These are phyloP conservation scores for Acacia melanoxylon DNA, from an alignment of 306 rosid species.

Conservation along the genomic window DNA sequence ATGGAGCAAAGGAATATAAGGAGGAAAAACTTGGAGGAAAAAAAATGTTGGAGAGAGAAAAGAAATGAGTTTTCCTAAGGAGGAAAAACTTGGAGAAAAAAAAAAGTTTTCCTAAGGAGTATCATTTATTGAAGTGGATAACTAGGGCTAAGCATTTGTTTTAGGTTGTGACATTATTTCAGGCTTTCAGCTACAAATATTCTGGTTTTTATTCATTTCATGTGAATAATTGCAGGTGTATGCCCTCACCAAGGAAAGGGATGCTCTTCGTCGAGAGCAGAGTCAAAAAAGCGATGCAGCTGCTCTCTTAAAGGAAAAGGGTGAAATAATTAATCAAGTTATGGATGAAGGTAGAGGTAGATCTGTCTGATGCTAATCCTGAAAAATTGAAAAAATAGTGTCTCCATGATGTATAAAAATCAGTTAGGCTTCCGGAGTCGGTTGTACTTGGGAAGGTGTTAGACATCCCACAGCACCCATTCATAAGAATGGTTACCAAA, in stretches of 20 bases:
- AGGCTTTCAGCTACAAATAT: background rate
- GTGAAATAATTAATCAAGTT: slow-evolving; percentile 96
- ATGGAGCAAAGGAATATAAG: too few species aligned
- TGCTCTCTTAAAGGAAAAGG: slow-evolving; percentile 96
- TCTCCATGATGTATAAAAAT: too few species aligned
- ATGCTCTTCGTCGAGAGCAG: slow-evolving; percentile 94
- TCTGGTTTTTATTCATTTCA: slow-evolving; percentile 21
- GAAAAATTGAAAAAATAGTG: too few species aligned
- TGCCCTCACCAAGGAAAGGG: slow-evolving; percentile 97
- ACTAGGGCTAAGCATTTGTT: background rate
- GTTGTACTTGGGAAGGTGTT: too few species aligned
- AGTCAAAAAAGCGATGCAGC: slow-evolving; percentile 95
- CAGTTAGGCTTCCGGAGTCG: too few species aligned
- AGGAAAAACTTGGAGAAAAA: too few species aligned
- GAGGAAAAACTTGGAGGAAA: too few species aligned
- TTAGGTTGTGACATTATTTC: slow-evolving; percentile 13
- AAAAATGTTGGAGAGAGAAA: too few species aligned
- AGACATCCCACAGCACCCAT: too few species aligned
- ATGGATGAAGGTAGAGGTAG: slow-evolving; percentile 80
- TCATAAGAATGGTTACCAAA: too few species aligned
- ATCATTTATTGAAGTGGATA: slow-evolving; percentile 24
- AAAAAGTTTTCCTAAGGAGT: slow-evolving; percentile 21
- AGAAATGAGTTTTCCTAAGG: too few species aligned
- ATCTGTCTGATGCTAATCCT: too few species aligned
- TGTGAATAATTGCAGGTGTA: slow-evolving; percentile 62